Base-by-base conservation (phyloP, 805 yeast genomes). In the Priceomyces medius region DNA sequence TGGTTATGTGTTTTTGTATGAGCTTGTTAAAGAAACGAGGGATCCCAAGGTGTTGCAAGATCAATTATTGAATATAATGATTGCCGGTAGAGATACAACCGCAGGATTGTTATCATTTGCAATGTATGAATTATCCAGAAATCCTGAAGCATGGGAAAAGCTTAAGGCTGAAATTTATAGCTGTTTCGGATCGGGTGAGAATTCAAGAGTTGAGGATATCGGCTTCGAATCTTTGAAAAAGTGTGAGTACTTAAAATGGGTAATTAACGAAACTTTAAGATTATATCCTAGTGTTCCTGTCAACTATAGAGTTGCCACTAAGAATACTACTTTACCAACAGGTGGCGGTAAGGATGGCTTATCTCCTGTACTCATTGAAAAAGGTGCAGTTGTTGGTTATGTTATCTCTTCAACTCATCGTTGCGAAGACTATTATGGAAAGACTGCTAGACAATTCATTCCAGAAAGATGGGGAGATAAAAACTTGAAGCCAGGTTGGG, bases 311-410 rank as follows among this genome's bases (percentile, higher is more conserved):
- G 56, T 62, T 28, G 72, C 80, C 8, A 61, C 61, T 20, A 67
- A 60, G 42, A 68, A 73, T 48, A 76, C 80, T 7, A 63, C 69
- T 7, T 60, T 77, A 41, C 81, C 81, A 13, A 56, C 61, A 35
- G 81, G 81, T 17, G 81, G 80, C 17, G 80, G 67, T 20, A 20
- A 32, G 13, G 71, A 73, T 45, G 65, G 58, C 17, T 43, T 44
- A 24, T 44, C 60, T 32, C 79, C 79, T 12, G 44, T 74, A 2
- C 62, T 70, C 38, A 59, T 76, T 19, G 61, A 59, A 31, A 73
- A 73, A 54, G 79, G 78, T 26, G 63, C 65, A 39, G 55, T 52
- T n/a, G 67, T 74, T 14, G 55, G 58, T 23, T 75, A 73, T 57
- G 38, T 58, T 6, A 60, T 73, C 9, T 71, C 66, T 47, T 48